These are phyloP conservation scores for Filosporella fistucella DNA, from an alignment of 495 filamentous ascomycete species.

Conservation along the genomic window DNA sequence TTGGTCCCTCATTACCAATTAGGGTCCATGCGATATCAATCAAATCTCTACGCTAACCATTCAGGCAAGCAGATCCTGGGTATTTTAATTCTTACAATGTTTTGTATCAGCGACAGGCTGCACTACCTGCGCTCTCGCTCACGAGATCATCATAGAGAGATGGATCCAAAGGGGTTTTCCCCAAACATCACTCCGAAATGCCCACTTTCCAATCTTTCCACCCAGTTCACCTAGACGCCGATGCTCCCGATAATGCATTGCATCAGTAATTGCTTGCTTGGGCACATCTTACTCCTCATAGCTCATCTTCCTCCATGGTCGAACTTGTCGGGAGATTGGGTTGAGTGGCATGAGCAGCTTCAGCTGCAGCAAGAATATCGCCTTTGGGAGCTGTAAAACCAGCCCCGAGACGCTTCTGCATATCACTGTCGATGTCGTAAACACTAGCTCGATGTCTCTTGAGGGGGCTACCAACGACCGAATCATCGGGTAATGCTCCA, in stretches of 20 bases:
- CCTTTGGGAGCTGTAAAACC: constrained; percentile 9
- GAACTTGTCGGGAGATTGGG: constrained; percentile 20
- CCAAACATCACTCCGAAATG: not conserved
- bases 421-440: constrained; percentile 52
- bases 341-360: constrained; percentile 28
- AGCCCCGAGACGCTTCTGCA: constrained; percentile 17
- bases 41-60: too few relatives aligned
- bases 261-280: not conserved
- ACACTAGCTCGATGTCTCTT: constrained; percentile 80
- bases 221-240: not conserved
- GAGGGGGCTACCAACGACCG: constrained; percentile 68
- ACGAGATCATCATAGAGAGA: too few relatives aligned
- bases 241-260: not conserved
- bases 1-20: too few relatives aligned
- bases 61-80: too few relatives aligned
- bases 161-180: too few relatives aligned
- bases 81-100: too few relatives aligned
- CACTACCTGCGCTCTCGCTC: too few relatives aligned
- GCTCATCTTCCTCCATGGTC: constrained; percentile 38
- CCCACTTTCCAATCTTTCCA: not conserved
- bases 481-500: constrained; percentile 34
- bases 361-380: constrained; percentile 30
- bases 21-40: too few relatives aligned
- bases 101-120: too few relatives aligned
- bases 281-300: constrained; percentile 22